Base-by-base conservation (phyloP, 352 stramenopile species). In the Pythium plurisporium region DNA sequence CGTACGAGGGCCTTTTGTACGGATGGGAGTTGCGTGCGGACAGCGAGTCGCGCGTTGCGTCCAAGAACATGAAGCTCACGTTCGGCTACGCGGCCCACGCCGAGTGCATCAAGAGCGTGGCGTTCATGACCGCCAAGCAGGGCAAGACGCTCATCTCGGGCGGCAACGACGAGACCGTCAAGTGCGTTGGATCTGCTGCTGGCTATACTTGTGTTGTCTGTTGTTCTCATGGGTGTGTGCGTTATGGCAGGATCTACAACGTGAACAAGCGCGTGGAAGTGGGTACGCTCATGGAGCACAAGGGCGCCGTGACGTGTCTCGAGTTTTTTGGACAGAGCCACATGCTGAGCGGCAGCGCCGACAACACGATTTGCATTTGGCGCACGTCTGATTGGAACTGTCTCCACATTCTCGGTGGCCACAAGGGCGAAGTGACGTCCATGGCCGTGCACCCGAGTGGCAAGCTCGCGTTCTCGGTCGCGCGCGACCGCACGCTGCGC, bases 301-400 rank as follows among this genome's bases (percentile, higher is more conserved):
- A 87, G 51, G 84, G 83, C 38, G 81, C 83, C 44, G 86, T 96
- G 64, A 94, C 82, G 58, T 87, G 78, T 56, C 68, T 96, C 55
- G 83, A 90, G 65, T 94, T 94, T 60, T 93, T 91, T 57, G 79
- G 84, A 9, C 74, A 93, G 60, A 93, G 79, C 58, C 81, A 95
- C 65, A 63, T 96, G 55, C 81, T 96, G 40, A 96, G 87, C 41
- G 87, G 83, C 26, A 93, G 85, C 47, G 79, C 78, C 10, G 87
- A 96, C 75, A 84, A 93, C 52, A 91, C 83, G 29, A 93, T 96
- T 50, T 94, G 83, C 45, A 93, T 96, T 43, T 96, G 87, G 87
- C 84, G 86, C 53, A 93, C 83, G 40, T 87, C 83, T 3, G 87
- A 96, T 61, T 96, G 87, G 87, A 93, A 94, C 54, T 93, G 84